phyloP scores from a whole-genome alignment of 306 rosid genomes.

The Sicyos baderoa region DNA sequence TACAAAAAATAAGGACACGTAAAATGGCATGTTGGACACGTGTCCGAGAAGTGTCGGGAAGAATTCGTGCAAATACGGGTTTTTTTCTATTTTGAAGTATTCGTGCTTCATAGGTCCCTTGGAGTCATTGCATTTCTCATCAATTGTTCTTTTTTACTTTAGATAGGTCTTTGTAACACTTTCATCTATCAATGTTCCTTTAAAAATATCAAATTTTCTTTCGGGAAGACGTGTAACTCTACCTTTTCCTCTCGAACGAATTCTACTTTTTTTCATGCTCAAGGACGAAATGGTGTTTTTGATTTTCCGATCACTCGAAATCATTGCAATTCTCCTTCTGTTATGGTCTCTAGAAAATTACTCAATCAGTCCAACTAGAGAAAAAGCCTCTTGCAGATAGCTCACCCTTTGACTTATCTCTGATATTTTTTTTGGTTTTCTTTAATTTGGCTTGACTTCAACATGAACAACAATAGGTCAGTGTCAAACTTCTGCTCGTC shows the following conservation, averaged over 20 bases:
- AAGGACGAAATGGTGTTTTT: background rate
- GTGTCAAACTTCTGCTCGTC: background rate
- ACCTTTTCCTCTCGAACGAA: background rate
- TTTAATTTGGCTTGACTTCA: background rate
- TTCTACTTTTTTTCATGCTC: background rate
- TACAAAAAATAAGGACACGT: too few relatives aligned
- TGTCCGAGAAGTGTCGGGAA: too few relatives aligned
- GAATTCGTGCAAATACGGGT: too few relatives aligned
- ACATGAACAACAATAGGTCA: background rate
- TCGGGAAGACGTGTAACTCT: background rate
- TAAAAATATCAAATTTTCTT: background rate
- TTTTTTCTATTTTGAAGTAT: too few relatives aligned
- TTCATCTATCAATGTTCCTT: too few relatives aligned
- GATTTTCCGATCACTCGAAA: background rate
- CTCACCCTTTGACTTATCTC: background rate
- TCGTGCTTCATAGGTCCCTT: too few relatives aligned
- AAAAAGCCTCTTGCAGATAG: background rate
- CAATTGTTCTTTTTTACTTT: background rate
- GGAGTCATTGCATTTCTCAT: background rate
- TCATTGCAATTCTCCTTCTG: background rate
- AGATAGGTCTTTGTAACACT: too few relatives aligned
- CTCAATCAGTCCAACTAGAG: conserved; percentile 1
- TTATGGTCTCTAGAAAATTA: background rate
- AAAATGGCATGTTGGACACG: too few relatives aligned
- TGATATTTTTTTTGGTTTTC: background rate